A percentile compares a stretch with the other conserved stretches of the same genome.
Evolutionary conservation across 768 basidiomycete genomes (phyloP).

Genomic region (Phanerochaete sordida): DNA sequence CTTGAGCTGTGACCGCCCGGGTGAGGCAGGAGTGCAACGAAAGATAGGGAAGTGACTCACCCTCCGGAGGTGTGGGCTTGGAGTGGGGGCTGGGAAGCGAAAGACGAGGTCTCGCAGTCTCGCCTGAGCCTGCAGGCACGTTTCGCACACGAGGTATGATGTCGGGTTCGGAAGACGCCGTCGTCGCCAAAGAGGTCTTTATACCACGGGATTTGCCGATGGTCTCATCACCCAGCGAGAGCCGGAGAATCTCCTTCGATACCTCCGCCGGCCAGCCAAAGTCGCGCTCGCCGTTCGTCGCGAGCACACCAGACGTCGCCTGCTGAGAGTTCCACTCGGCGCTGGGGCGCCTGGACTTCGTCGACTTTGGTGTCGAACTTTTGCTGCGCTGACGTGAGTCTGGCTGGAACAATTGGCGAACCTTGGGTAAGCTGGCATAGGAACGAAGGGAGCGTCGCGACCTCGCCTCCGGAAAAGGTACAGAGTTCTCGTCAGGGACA

Average conservation of each 20-base stretch:
- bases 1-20: neutral
- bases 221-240: slow-evolving; percentile 37
- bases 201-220: slow-evolving; percentile 17
- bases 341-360: slow-evolving; percentile 44
- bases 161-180: slow-evolving; percentile 4
- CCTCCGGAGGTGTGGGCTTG: slow-evolving; percentile 17
- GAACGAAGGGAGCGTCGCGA: slow-evolving; percentile 22
- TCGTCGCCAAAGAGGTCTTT: neutral
- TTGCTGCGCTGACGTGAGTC: slow-evolving; percentile 8
- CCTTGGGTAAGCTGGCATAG: slow-evolving; percentile 23
- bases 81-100: slow-evolving; percentile 17
- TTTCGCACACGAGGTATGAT: slow-evolving; percentile 11
- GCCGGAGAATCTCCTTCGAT: slow-evolving; percentile 49
- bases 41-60: slow-evolving; percentile 9
- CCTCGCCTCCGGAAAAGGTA: slow-evolving; percentile 13
- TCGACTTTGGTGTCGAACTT: slow-evolving; percentile 27
- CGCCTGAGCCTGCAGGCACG: slow-evolving; percentile 11
- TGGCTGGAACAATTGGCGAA: slow-evolving; percentile 22
- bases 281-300: slow-evolving; percentile 18
- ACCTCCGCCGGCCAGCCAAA: slow-evolving; percentile 58
- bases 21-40: neutral
- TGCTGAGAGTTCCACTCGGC: slow-evolving; percentile 56
- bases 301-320: slow-evolving; percentile 33
- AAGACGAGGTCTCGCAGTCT: slow-evolving; percentile 20
- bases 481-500: slow-evolving; percentile 9